Conservation (phyloP, 805 yeast genomes). For the Yarrowia bubula region DNA sequence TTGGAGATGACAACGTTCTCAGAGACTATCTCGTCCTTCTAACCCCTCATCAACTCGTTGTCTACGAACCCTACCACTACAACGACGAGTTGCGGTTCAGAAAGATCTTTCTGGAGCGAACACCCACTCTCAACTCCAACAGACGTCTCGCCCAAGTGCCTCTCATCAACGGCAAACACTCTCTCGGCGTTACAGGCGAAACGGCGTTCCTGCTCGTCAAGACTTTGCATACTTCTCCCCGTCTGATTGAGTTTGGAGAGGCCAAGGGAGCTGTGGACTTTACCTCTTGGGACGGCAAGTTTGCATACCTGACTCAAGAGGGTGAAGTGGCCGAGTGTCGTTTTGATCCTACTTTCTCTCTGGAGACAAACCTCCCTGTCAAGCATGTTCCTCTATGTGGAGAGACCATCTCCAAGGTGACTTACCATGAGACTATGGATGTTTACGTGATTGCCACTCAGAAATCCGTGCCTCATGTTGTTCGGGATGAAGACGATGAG, state of each 20-base stretch:
- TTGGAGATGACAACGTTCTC: neutral
- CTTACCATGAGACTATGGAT: conserved; percentile 66
- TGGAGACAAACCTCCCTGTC: conserved; percentile 45
- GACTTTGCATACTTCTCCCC: conserved; percentile 20
- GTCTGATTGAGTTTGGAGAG: conserved; percentile 24
- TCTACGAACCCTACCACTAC: conserved; percentile 11
- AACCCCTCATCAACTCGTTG: conserved; percentile 8
- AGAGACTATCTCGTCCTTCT: conserved; percentile 7
- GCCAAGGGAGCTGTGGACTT: neutral
- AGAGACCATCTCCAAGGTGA: conserved; percentile 60
- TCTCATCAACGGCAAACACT: conserved; percentile 12
- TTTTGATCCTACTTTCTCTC: conserved; percentile 62
- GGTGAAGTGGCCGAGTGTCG: conserved; percentile 37
- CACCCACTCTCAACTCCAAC: neutral
- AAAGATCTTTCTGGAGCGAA: conserved; percentile 12
- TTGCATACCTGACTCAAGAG: neutral
- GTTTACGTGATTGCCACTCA: conserved; percentile 63
- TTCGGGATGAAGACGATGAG: conserved; percentile 72
- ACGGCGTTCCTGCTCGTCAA: conserved; percentile 15
- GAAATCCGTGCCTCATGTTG: conserved; percentile 56
- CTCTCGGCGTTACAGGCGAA: conserved; percentile 6
- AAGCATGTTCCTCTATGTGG: conserved; percentile 43
- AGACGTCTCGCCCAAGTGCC: conserved; percentile 11
- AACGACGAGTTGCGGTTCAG: conserved; percentile 18
- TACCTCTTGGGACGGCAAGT: conserved; percentile 19